These are phyloP conservation scores for Trichoderma virens DNA, from an alignment of 495 filamentous ascomycete genomes.

Conservation along the genomic window DNA sequence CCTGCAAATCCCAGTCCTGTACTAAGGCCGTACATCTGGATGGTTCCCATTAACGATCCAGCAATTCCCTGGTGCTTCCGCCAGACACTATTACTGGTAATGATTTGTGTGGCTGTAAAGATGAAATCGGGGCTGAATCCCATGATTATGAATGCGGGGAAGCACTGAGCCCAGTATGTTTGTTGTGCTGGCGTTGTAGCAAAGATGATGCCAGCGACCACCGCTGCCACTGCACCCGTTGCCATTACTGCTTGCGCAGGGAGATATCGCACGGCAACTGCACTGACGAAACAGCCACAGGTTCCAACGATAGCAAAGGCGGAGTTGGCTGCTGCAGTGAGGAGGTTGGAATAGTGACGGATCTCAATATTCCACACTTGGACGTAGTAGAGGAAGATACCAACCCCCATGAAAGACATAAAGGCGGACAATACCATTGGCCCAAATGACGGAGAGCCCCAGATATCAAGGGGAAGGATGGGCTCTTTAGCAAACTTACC, in stretches of 20 bases:
- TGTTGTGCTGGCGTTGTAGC: slow-evolving; percentile 43
- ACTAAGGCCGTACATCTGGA: slow-evolving; percentile 36
- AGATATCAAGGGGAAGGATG: slow-evolving; percentile 45
- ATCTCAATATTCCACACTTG: neutral
- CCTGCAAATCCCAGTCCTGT: neutral
- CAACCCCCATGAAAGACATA: slow-evolving; percentile 44
- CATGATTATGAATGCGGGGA: slow-evolving; percentile 39
- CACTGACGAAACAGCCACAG: neutral
- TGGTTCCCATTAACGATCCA: slow-evolving; percentile 37
- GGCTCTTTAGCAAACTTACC: slow-evolving; percentile 31
- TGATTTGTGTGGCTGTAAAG: slow-evolving; percentile 45
- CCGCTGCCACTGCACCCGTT: slow-evolving; percentile 32
- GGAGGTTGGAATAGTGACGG: neutral
- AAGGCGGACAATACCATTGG: slow-evolving; percentile 40
- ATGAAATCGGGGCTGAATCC: slow-evolving; percentile 44
- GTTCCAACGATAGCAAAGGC: neutral
- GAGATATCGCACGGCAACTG: slow-evolving; percentile 13
- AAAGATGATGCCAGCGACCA: slow-evolving; percentile 32
- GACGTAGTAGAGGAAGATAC: slow-evolving; percentile 42
- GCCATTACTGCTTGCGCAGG: slow-evolving; percentile 45
- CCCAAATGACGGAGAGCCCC: slow-evolving; percentile 40
- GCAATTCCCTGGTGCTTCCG: slow-evolving; percentile 43
- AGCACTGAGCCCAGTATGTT: slow-evolving; percentile 43
- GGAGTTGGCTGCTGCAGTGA: neutral
- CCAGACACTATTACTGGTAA: slow-evolving; percentile 44